phyloP scores from a whole-genome alignment of 768 basidiomycete species.

The Boletus speciosus region DNA sequence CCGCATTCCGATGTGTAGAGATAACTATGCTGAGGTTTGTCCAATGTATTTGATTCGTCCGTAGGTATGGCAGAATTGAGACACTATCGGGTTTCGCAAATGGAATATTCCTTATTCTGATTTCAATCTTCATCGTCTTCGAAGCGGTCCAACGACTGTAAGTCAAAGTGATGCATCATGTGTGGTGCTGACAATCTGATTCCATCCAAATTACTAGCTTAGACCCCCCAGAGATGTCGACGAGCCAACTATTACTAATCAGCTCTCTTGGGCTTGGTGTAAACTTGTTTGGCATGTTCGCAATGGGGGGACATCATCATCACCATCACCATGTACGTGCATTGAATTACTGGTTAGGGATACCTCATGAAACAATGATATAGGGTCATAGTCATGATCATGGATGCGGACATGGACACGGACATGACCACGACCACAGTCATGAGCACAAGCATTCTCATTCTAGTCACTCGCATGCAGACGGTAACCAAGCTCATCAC shows the following conservation, averaged over 20 bases:
- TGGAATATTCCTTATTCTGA: slow-evolving; percentile 88
- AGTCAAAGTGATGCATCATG: slow-evolving; percentile 25
- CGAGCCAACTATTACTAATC: slow-evolving; percentile 84
- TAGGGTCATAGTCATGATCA: slow-evolving; percentile 21
- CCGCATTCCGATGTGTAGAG: neutral
- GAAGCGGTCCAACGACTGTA: slow-evolving; percentile 95
- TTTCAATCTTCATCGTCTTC: slow-evolving; percentile 97
- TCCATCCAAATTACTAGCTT: slow-evolving; percentile 43
- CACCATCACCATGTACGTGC: slow-evolving; percentile 61
- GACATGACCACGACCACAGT: slow-evolving; percentile 13
- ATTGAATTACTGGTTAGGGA: neutral
- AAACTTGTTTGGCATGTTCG: slow-evolving; percentile 98
- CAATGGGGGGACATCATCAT: slow-evolving; percentile 94
- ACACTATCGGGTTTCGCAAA: slow-evolving; percentile 98
- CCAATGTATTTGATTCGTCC: neutral
- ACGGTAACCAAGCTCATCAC: slow-evolving; percentile 28
- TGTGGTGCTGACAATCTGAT: neutral
- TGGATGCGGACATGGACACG: slow-evolving; percentile 12
- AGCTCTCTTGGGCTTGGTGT: slow-evolving; percentile 87
- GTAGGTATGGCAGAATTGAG: slow-evolving; percentile 91
- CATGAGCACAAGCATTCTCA: slow-evolving; percentile 35
- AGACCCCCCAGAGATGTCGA: slow-evolving; percentile 98
- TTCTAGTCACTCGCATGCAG: slow-evolving; percentile 32
- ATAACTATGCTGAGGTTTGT: neutral
- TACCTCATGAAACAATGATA: neutral